Evolutionary conservation across 768 basidiomycete genomes (phyloP).

Genomic region (Wakefieldia striispora): DNA sequence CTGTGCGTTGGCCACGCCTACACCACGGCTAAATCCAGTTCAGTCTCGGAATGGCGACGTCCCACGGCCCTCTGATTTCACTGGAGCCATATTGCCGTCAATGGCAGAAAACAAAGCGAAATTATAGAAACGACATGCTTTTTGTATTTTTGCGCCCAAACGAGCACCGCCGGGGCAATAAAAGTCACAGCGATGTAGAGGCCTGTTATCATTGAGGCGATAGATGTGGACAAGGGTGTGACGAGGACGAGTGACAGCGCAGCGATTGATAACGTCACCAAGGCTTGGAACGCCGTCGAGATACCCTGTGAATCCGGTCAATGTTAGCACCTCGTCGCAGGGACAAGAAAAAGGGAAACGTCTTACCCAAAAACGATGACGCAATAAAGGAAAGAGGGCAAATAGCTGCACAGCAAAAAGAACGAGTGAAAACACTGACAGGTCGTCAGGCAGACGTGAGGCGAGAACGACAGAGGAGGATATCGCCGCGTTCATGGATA

Average conservation of each 20-base stretch:
- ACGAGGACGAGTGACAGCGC: constrained; percentile 51
- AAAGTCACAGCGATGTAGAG: constrained; percentile 61
- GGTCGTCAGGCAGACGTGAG: constrained; percentile 79
- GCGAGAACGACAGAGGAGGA: constrained; percentile 92
- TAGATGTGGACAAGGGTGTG: constrained; percentile 50
- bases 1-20: constrained; percentile 24
- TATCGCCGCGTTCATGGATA: constrained; percentile 89
- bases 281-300: constrained; percentile 43
- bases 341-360: constrained; percentile 10
- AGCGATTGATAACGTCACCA: constrained; percentile 53
- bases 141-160: constrained; percentile 88
- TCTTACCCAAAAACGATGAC: constrained; percentile 66
- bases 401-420: constrained; percentile 82
- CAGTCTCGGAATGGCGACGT: constrained; percentile 76
- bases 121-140: constrained; percentile 51
- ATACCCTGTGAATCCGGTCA: constrained; percentile 41
- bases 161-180: constrained; percentile 66
- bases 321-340: constrained; percentile 10
- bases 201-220: constrained; percentile 50
- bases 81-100: constrained; percentile 39
- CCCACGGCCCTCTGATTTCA: constrained; percentile 89
- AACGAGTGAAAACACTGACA: constrained; percentile 86
- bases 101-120: constrained; percentile 10
- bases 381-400: constrained; percentile 79
- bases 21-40: constrained; percentile 37